These are phyloP conservation scores for Angomonas deanei DNA, from an alignment of 208 protist species.

Conservation along the genomic window DNA sequence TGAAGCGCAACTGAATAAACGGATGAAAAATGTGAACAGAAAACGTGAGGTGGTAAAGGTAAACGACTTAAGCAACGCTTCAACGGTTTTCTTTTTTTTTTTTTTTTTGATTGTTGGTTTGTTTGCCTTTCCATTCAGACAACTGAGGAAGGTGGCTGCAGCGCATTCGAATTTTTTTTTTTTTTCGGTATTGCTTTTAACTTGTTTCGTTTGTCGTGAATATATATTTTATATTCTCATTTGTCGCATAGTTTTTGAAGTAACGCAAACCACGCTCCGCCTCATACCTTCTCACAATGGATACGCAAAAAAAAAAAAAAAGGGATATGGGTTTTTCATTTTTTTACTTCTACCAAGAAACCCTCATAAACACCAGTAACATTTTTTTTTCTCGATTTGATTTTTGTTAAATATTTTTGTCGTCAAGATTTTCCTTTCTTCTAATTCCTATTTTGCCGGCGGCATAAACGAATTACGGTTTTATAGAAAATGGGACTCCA, in stretches of 20 bases:
- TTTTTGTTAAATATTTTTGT: not conserved
- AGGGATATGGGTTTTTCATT: not conserved
- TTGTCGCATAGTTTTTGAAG: conserved; percentile 1
- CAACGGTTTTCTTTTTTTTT: too few relatives aligned
- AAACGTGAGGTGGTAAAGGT: conserved; percentile 1
- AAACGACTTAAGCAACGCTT: too few relatives aligned
- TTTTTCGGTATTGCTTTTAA: not conserved
- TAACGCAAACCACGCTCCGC: not conserved
- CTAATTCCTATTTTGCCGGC: not conserved
- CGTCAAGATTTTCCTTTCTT: too few relatives aligned
- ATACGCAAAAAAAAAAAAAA: not conserved
- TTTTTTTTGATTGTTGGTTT: too few relatives aligned
- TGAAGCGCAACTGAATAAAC: too few relatives aligned
- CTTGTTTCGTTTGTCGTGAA: not conserved
- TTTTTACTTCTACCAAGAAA: too few relatives aligned
- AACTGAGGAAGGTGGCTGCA: too few relatives aligned
- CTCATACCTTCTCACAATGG: too few relatives aligned
- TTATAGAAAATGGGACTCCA: conserved; percentile 36
- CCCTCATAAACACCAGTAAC: too few relatives aligned
- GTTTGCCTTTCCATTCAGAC: too few relatives aligned
- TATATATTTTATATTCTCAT: conserved; percentile 1
- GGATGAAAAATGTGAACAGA: conserved; percentile 2
- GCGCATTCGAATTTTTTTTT: too few relatives aligned
- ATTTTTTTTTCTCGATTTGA: not conserved
- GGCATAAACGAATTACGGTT: not conserved